Evolutionary conservation across 108 stramenopile species (phyloP).

Genomic region (Schizochytrium sp.): DNA sequence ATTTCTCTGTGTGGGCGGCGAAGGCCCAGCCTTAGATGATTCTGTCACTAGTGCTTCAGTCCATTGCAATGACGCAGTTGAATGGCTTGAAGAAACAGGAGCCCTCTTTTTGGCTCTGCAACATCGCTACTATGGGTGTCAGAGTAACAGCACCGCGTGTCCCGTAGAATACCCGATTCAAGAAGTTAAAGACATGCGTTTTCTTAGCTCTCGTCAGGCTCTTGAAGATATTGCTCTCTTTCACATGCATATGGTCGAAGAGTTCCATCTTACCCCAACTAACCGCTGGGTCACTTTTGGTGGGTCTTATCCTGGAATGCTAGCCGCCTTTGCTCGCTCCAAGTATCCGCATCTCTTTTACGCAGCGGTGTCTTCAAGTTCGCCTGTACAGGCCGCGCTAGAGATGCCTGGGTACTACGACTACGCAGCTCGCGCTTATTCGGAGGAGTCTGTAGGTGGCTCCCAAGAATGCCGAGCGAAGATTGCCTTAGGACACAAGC

Average conservation of each 20-base stretch:
- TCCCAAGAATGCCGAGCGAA: conserved; percentile 79
- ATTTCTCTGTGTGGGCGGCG: conserved; percentile 71
- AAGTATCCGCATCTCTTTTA: conserved; percentile 85
- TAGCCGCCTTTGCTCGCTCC: conserved; percentile 77
- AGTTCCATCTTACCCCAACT: neutral
- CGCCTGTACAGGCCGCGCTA: conserved; percentile 83
- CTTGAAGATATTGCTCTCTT: conserved; percentile 85
- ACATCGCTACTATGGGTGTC: conserved; percentile 89
- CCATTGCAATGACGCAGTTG: conserved; percentile 13
- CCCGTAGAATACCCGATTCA: conserved; percentile 72
- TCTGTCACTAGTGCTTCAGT: conserved; percentile 20
- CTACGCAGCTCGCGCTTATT: conserved; percentile 78
- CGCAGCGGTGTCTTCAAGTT: conserved; percentile 84
- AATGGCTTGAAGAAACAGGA: conserved; percentile 2
- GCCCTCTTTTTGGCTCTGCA: conserved; percentile 82
- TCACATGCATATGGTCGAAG: conserved; percentile 64
- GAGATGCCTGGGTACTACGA: conserved; percentile 87
- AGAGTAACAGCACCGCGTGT: conserved; percentile 64
- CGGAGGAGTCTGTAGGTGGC: conserved; percentile 80
- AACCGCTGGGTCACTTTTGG: conserved; percentile 86
- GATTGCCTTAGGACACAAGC: conserved; percentile 79
- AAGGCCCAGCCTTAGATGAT: conserved; percentile 47
- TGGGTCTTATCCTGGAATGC: conserved; percentile 87
- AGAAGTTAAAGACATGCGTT: conserved; percentile 67
- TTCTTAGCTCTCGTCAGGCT: conserved; percentile 85